phyloP scores from a whole-genome alignment of 2,329 filamentous ascomycete genomes.

The Teratosphaeria nubilosa region DNA sequence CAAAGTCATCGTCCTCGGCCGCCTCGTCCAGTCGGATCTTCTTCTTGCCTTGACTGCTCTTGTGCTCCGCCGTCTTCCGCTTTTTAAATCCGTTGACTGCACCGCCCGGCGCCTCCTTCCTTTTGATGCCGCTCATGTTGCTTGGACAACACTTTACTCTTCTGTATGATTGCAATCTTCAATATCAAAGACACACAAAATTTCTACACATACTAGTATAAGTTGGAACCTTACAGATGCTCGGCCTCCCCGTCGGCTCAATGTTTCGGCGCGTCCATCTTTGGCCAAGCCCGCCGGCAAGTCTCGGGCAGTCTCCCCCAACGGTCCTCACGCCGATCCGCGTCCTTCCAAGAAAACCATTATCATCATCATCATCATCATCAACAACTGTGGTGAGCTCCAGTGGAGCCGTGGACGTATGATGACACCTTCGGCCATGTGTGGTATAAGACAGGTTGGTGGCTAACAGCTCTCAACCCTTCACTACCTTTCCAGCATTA shows the following conservation, averaged over 20 bases:
- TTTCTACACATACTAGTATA: neutral
- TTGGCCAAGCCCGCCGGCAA: neutral
- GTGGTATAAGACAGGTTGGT: neutral
- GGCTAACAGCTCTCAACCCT: neutral
- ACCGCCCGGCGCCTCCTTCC: slow-evolving; percentile 26
- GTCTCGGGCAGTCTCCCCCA: neutral
- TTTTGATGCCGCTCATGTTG: slow-evolving; percentile 28
- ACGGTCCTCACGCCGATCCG: neutral
- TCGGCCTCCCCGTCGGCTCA: too few species aligned
- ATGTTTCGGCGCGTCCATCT: neutral
- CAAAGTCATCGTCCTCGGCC: slow-evolving; percentile 15
- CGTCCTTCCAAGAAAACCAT: neutral
- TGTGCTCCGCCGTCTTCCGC: slow-evolving; percentile 28
- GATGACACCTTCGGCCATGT: neutral
- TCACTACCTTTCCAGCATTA: neutral
- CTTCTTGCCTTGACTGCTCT: slow-evolving; percentile 5
- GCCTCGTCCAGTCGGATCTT: slow-evolving; percentile 14
- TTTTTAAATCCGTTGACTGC: slow-evolving; percentile 23
- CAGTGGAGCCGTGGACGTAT: neutral
- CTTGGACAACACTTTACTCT: neutral
- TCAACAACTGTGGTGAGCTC: neutral
- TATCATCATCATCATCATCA: neutral
- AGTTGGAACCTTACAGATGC: too few species aligned
- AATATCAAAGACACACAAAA: neutral
- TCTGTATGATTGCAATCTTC: neutral